Evolutionary conservation across 768 basidiomycete genomes (phyloP).

Genomic region (Daedalea quercina): DNA sequence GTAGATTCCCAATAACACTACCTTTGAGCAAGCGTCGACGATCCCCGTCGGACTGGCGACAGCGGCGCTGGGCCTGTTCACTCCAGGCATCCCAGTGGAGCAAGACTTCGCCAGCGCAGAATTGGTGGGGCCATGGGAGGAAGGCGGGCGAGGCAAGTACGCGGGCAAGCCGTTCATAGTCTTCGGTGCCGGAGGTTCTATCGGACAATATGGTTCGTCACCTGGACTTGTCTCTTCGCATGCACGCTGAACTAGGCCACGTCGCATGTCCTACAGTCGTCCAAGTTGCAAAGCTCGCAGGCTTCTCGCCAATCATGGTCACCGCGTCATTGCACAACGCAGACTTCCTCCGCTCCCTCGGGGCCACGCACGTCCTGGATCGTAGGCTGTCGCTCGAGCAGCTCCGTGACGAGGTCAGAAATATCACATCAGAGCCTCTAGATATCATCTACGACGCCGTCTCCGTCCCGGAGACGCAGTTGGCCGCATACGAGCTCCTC

Average conservation of each 20-base stretch:
- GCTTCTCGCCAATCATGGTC: constrained; percentile 25
- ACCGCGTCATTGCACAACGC: constrained; percentile 22
- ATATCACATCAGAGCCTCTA: constrained; percentile 12
- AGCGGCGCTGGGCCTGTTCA: constrained; percentile 10
- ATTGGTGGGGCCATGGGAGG: constrained; percentile 21
- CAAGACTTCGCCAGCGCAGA: constrained; percentile 16
- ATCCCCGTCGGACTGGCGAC: constrained; percentile 31
- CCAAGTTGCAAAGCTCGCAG: constrained; percentile 23
- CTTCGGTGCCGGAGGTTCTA: constrained; percentile 20
- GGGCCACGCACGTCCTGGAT: constrained; percentile 26
- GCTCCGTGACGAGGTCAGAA: constrained; percentile 3
- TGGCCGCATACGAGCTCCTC: constrained; percentile 11
- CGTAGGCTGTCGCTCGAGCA: constrained; percentile 7
- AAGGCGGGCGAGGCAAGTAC: constrained; percentile 23
- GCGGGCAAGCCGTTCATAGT: constrained; percentile 24
- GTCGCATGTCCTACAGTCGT: constrained; percentile 10
- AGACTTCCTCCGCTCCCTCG: constrained; percentile 18
- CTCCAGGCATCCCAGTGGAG: neutral
- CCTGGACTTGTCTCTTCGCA: neutral
- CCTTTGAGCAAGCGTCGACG: constrained; percentile 33
- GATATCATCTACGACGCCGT: constrained; percentile 16
- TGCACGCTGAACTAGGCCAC: neutral
- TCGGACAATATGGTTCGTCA: constrained; percentile 24
- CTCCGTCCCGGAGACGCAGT: constrained; percentile 10
- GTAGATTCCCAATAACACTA: constrained; percentile 29